phyloP scores from a whole-genome alignment of 495 filamentous ascomycete genomes.

The Tuber borchii region DNA sequence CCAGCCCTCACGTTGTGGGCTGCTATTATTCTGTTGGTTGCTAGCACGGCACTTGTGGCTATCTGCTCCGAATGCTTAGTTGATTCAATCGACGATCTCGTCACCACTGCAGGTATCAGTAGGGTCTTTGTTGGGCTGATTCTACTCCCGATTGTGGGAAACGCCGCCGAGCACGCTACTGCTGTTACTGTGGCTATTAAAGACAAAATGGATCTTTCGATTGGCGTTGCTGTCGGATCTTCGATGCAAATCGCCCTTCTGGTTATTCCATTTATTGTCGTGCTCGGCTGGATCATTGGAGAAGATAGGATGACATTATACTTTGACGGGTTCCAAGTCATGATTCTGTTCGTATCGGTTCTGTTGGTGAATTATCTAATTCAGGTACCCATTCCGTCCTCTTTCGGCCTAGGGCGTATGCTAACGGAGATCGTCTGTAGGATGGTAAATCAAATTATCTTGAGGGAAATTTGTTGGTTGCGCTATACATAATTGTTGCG shows the following conservation, averaged over 20 bases:
- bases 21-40: conserved; percentile 62
- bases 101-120: conserved; percentile 52
- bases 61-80: conserved; percentile 91
- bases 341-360: conserved; percentile 69
- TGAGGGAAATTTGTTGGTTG: conserved; percentile 67
- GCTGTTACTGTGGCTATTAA: conserved; percentile 80
- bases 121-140: conserved; percentile 79
- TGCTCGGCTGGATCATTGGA: conserved; percentile 76
- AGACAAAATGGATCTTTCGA: conserved; percentile 85
- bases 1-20: conserved; percentile 64
- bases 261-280: conserved; percentile 67
- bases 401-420: not conserved
- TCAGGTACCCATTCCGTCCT: conserved; percentile 43
- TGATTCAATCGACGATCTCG: conserved; percentile 65
- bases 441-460: conserved; percentile 60
- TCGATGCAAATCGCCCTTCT: conserved; percentile 83
- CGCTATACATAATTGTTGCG: conserved; percentile 68
- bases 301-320: conserved; percentile 62
- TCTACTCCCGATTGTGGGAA: conserved; percentile 81
- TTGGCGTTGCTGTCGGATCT: conserved; percentile 76
- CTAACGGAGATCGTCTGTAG: conserved; percentile 15
- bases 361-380: conserved; percentile 81
- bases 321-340: conserved; percentile 77
- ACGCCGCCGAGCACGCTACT: conserved; percentile 81
- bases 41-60: conserved; percentile 72